Base-by-base conservation (phyloP, 495 filamentous ascomycete species). In the Penicillium waksmanii region DNA sequence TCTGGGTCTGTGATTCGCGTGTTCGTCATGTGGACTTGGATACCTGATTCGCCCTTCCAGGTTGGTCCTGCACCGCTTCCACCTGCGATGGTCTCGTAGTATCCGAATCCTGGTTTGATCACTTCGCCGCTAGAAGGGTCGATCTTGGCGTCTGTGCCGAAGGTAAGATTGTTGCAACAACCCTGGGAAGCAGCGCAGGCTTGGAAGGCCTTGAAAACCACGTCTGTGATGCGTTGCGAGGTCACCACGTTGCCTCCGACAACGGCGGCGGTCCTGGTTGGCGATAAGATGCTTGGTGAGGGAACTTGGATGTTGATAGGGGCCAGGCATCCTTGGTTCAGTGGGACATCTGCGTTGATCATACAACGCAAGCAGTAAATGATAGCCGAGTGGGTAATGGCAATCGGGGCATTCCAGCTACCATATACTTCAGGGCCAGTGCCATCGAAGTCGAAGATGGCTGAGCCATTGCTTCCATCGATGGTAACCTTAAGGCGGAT, bases 21-120 rank as follows among this genome's bases (percentile, higher is more conserved):
- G 72, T 98, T 98, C n/a, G 95, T 98, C 94, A 98, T 98, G 73
- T 98, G 94, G 19, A 87, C 89, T 69, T 98, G 95, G 46, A 98
- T 91, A 44, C 95, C 95, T 51, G 84, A 88, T 8, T 92, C 92
- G 46, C 95, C 95, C 54, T 91, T 83, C 95, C 95, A 98, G 36
- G 83, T 82, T 1, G 89, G 84, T 0, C 94, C 93, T 0, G 95
- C 95, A 52, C 95, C 95, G 62, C 86, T 89, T 9, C 95, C 95
- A 25, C 95, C 95, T 3, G 94, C 92, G 68, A 97, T 96, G 1
- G 93, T 97, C 76, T 97, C 93, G 76, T 98, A 98, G 80, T 98
- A 98, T 17, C 95, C 95, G 71, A 98, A 98, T 15, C 92, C 93
- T n/a, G 85, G 78, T 5, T 57, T 68, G 17, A 86, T 75, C 63